Base-by-base conservation (phyloP, 345 rosid genomes). In the Zanthoxylum bungeanum region DNA sequence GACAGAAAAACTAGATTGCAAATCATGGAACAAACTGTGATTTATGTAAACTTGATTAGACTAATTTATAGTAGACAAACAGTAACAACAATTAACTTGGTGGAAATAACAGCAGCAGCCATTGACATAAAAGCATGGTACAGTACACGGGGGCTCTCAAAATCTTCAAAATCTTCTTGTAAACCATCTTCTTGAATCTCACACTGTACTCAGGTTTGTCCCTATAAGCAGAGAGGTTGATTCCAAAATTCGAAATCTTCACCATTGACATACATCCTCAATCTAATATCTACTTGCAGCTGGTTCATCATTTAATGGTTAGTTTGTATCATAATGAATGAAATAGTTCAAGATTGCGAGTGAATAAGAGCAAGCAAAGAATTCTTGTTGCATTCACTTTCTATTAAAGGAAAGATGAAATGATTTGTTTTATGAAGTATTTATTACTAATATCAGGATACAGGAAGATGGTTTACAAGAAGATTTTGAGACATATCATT, bases 351-450 rank as follows among this genome's bases (percentile, higher is more conserved):
- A 40, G 62, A 39, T 40, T 37, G 34, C 7, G 22, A 11, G n/a
- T n/a, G n/a, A n/a, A n/a, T n/a, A 12, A 7, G 14, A 24, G 37
- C 21, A n/a, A 50, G 5, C 25, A 53, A 36, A 52, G 22, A 52
- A 52, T 50, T 34, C 42, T 66, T 66, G 16, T 33, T 33, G 70
- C 70, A 33, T 67, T 25, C 60, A 16, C 49, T 16, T 14, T 36
- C 50, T 34, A 44, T 4, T 66, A n/a, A n/a, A 33, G 10, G 17
- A 31, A 22, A 9, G 28, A n/a, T 28, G 25, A 17, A 46, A 64
- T 24, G 28, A 64, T 27, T 14, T 8, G 10, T 64, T 42, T 9
- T 64, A 17, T 16, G 17, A 27, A 17, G 10, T 64, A 65, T 50
- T 10, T 33, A 31, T 34, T 7, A 66, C 34, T 40, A 28, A 56